Evolutionary conservation across 1,139 yeast genomes (phyloP), one percentile per base, ranked within the genome.

Genomic region (Eremothecium gossypii): DNA sequence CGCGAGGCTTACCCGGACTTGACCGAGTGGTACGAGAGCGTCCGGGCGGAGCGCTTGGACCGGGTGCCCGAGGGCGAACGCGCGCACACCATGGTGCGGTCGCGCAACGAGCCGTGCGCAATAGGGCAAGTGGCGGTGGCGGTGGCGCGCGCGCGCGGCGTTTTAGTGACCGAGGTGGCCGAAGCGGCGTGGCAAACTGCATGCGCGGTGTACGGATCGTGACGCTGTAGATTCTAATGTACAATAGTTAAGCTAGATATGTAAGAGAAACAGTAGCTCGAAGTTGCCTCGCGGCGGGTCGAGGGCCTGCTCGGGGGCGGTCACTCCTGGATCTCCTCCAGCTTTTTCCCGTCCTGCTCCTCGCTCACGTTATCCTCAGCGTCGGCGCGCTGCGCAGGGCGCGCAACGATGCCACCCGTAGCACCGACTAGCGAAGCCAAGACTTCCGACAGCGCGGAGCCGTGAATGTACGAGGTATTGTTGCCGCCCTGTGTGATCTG

Each of bases 71-170:
- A 27, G 7, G 56, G 47, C 4, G 52, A 49, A n/a, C 45, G 51
- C 49, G 41, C 43, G 2, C 28, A 43, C 9, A 45, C 84, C 4
- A 66, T 85, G 68, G 75, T 91, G 36, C 82, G 83, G 50, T 81
- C 93, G 1, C 71, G 98, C 53, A 87, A 93, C 60, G 98, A 91
- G 62, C 98, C 98, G 0, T 87, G 93, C 39, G 72, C 76, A 39
- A 77, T 91, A 43, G 86, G 86, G 1, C 75, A 77, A 39, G 91
- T 89, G 1, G 96, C 95, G 0, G 76, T 80, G 50, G 81, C 85
- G 8, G 70, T 91, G 49, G 76, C 93, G 8, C 71, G 71, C 20
- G 61, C 89, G 39, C 70, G 72, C 31, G 72, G 68, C 0, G 50
- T 70, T 7, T 68, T 77, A 3, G 66, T 80, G 8, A 70, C 74